Evolutionary conservation across 768 basidiomycete species (phyloP).

Genomic region (Auricularia auricula-judae): DNA sequence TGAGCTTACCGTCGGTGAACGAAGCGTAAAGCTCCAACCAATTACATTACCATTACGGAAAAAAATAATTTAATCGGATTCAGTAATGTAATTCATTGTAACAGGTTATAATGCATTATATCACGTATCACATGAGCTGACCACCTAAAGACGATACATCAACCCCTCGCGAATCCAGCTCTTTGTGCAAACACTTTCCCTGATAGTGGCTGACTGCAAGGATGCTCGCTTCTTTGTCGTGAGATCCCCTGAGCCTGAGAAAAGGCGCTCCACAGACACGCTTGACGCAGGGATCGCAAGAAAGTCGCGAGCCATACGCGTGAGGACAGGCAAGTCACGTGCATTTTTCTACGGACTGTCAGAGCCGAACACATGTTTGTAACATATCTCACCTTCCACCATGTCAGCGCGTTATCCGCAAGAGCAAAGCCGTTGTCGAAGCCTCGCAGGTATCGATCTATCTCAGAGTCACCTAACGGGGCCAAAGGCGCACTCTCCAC

Average conservation of each 20-base stretch:
- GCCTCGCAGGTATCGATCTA: background rate
- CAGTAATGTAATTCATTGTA: too few relatives aligned
- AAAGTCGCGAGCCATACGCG: conserved; percentile 22
- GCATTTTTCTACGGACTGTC: conserved; percentile 11
- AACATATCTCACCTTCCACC: conserved; percentile 22
- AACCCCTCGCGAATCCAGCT: conserved; percentile 13
- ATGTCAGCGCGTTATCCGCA: conserved; percentile 12
- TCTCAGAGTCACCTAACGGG: background rate
- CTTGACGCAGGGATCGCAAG: conserved; percentile 24
- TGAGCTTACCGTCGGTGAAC: too few relatives aligned
- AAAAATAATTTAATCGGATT: too few relatives aligned
- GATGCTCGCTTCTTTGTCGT: conserved; percentile 19
- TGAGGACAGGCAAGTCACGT: conserved; percentile 17
- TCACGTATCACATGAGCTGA: too few relatives aligned
- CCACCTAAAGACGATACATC: background rate
- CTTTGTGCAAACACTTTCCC: conserved; percentile 18
- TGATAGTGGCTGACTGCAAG: conserved; percentile 20
- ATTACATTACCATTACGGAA: too few relatives aligned
- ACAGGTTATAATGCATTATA: too few relatives aligned
- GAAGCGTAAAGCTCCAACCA: background rate
- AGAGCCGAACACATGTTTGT: background rate
- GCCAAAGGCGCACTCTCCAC: background rate
- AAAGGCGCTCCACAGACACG: conserved; percentile 22
- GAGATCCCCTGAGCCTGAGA: conserved; percentile 22
- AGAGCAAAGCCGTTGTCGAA: background rate